A percentile compares a stretch with the other conserved stretches of the same genome.
Conservation (phyloP, 257 asterid genomes). For the Parsonsia alboflavescens region DNA sequence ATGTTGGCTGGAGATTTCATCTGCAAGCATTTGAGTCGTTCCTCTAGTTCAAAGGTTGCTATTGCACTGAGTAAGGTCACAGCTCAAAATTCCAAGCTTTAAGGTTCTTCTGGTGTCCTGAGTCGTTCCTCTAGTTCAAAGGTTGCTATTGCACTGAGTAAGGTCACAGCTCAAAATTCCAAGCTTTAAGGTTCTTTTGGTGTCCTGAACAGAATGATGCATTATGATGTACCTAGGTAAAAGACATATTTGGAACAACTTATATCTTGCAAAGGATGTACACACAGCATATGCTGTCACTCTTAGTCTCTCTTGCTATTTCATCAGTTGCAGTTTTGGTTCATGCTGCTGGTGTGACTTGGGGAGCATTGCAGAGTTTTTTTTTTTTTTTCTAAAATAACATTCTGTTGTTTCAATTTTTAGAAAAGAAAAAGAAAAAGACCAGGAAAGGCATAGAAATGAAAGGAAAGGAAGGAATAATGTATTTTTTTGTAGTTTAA, state of each 20-base stretch:
- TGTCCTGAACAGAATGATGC: background rate
- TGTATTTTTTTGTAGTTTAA: background rate
- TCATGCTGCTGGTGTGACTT: background rate
- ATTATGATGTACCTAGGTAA: background rate
- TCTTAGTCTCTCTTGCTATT: background rate
- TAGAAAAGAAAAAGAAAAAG: background rate
- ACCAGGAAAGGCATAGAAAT: background rate
- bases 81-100: conserved; percentile 64
- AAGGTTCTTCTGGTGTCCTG: conserved; percentile 31
- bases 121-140: conserved; percentile 74
- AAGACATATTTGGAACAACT: background rate
- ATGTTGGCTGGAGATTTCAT: conserved; percentile 81
- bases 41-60: conserved; percentile 79
- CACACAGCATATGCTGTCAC: background rate
- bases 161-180: conserved; percentile 44
- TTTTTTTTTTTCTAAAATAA: too few relatives aligned
- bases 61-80: conserved; percentile 53
- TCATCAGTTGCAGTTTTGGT: background rate
- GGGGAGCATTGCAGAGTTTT: background rate
- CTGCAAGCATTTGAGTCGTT: conserved; percentile 59
- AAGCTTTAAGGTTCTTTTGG: conserved; percentile 50
- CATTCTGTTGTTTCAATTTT: background rate
- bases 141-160: conserved; percentile 67
- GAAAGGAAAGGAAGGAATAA: background rate
- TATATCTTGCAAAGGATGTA: background rate